Conservation (phyloP, 129 eudicot genomes). For the Escallonia rubra region DNA sequence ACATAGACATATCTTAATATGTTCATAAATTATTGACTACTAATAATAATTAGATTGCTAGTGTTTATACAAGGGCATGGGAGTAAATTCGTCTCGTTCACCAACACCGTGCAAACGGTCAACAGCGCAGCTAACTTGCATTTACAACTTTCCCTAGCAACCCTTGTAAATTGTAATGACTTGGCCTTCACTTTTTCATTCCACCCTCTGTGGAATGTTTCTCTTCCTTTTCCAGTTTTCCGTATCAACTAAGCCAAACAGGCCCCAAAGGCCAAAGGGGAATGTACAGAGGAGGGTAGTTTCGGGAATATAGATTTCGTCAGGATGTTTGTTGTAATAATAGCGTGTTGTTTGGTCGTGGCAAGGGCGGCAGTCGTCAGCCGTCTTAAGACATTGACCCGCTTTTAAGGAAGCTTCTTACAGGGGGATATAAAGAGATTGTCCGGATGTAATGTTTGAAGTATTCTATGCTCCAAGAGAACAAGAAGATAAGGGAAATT, state of each 20-base stretch:
- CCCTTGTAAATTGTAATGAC: background rate
- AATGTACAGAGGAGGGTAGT: background rate
- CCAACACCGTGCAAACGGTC: background rate
- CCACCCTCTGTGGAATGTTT: background rate
- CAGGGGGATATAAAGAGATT: background rate
- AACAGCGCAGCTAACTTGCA: background rate
- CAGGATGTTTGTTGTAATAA: background rate
- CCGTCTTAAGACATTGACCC: background rate
- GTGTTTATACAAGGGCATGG: slow-evolving; percentile 8
- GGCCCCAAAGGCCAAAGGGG: background rate
- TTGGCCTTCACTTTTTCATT: background rate
- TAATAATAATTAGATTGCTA: no score
- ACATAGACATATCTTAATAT: no score
- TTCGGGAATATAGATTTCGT: background rate
- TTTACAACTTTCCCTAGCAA: background rate
- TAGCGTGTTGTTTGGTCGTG: background rate
- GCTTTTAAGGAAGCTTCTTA: background rate
- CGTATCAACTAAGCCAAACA: background rate
- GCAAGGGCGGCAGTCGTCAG: background rate
- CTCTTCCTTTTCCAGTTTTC: background rate
- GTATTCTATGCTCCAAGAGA: background rate
- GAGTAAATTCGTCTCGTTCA: background rate
- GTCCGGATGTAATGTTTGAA: background rate
- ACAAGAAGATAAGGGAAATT: background rate
- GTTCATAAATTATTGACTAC: no score